A percentile compares a stretch with the other conserved stretches of the same genome.
phyloP scores from a whole-genome alignment of 257 asterid genomes.

The Paulownia fortunei region DNA sequence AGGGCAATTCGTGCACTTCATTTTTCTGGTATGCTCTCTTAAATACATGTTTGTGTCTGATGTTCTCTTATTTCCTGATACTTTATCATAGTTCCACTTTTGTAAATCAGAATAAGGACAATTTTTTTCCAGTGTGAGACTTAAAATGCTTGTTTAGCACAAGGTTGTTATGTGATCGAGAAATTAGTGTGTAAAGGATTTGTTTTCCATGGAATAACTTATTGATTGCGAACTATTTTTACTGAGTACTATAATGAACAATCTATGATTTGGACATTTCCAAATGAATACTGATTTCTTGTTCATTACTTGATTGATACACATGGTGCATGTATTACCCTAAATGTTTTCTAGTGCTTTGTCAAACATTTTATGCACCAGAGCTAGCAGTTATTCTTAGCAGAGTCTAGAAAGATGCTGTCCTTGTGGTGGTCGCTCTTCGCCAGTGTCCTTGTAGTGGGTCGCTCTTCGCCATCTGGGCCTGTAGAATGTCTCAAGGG shows the following conservation, averaged over 20 bases:
- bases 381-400: neutral
- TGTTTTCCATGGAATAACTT: neutral
- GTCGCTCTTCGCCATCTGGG: too few relatives aligned
- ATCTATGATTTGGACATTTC: neutral
- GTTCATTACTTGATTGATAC: neutral
- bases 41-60: neutral
- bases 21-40: constrained; percentile 65
- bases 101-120: neutral
- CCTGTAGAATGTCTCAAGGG: too few relatives aligned
- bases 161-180: neutral
- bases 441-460: too few relatives aligned
- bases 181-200: neutral
- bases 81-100: neutral
- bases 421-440: too few relatives aligned
- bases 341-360: too few relatives aligned
- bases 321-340: neutral
- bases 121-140: neutral
- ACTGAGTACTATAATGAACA: neutral
- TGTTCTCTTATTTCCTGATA: constrained; percentile 18
- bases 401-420: neutral
- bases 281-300: neutral
- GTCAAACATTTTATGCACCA: too few relatives aligned
- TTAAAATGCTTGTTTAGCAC: constrained; percentile 10
- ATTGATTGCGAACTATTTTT: neutral
- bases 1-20: constrained; percentile 91